A percentile compares a stretch with the other conserved stretches of the same genome.
Evolutionary conservation across 2,329 filamentous ascomycete genomes (phyloP).

Genomic region (Sporothrix euskadiensis): DNA sequence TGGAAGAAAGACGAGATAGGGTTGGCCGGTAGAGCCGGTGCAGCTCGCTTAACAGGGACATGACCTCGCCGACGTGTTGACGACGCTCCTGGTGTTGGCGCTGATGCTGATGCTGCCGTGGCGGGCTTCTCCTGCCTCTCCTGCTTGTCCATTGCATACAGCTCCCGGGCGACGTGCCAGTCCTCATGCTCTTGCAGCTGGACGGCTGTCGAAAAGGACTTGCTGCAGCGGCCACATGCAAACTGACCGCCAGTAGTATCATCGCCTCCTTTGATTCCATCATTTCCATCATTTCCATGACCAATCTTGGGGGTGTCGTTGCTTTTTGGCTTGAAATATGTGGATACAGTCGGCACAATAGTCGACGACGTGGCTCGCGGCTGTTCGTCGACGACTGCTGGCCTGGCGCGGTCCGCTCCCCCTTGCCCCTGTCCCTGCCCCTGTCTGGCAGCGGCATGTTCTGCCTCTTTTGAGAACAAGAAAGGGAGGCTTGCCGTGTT

Average conservation of each 20-base stretch:
- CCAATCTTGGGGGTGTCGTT: background rate
- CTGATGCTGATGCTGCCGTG: background rate
- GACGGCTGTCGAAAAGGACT: slow-evolving; percentile 56
- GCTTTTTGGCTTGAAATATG: background rate
- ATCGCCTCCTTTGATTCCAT: background rate
- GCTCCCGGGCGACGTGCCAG: slow-evolving; percentile 89
- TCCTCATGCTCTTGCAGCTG: slow-evolving; percentile 77
- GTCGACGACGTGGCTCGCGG: slow-evolving; percentile 28
- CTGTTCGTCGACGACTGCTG: slow-evolving; percentile 20
- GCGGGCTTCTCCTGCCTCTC: slow-evolving; percentile 39
- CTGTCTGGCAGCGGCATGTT: background rate
- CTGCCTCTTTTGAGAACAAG: background rate
- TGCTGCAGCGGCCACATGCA: slow-evolving; percentile 67
- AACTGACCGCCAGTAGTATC: background rate
- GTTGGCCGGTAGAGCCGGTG: background rate
- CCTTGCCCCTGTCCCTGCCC: background rate
- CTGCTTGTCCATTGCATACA: slow-evolving; percentile 58
- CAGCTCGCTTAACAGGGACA: slow-evolving; percentile 10
- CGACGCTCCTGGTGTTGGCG: background rate
- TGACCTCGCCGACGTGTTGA: slow-evolving; percentile 4
- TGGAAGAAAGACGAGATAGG: slow-evolving; percentile 31
- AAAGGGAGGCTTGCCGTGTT: background rate
- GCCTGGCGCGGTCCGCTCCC: background rate
- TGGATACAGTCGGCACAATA: background rate
- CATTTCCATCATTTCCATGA: background rate